A percentile compares a stretch with the other conserved stretches of the same genome.
phyloP scores from a whole-genome alignment of 2,329 filamentous ascomycete genomes.

The Lasiodiplodia hormozganensis region DNA sequence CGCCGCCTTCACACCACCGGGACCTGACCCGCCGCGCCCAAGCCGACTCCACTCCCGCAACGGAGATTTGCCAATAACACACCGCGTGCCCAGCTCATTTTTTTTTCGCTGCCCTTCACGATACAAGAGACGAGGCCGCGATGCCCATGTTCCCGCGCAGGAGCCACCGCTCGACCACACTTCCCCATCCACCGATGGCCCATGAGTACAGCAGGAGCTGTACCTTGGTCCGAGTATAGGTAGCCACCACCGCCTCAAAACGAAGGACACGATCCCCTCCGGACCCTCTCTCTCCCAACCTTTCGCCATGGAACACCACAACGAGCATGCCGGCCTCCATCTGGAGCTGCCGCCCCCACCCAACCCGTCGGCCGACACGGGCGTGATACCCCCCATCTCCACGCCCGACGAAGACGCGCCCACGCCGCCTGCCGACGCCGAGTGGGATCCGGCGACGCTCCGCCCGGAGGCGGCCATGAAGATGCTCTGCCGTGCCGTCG shows the following conservation, averaged over 20 bases:
- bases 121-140: neutral
- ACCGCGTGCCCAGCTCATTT: constrained; percentile 6
- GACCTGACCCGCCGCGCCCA: constrained; percentile 15
- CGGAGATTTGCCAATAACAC: constrained; percentile 24
- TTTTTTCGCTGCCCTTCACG: constrained; percentile 24
- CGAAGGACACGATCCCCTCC: neutral
- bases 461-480: constrained; percentile 77
- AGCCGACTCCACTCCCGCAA: constrained; percentile 24
- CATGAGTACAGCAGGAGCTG: constrained; percentile 22
- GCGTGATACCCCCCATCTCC: constrained; percentile 46
- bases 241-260: constrained; percentile 13
- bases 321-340: neutral
- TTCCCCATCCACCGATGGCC: constrained; percentile 27
- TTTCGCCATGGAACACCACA: constrained; percentile 2
- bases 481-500: constrained; percentile 69
- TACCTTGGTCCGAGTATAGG: constrained; percentile 24
- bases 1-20: constrained; percentile 27
- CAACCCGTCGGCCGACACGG: constrained; percentile 49
- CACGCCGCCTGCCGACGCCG: constrained; percentile 47
- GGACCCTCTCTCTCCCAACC: neutral
- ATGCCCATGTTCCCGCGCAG: constrained; percentile 25
- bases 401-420: constrained; percentile 44
- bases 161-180: constrained; percentile 23
- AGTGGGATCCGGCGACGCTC: constrained; percentile 75
- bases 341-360: constrained; percentile 42